Conservation (phyloP, 2,329 filamentous ascomycete species). For the Pezicula neosporulosa region DNA sequence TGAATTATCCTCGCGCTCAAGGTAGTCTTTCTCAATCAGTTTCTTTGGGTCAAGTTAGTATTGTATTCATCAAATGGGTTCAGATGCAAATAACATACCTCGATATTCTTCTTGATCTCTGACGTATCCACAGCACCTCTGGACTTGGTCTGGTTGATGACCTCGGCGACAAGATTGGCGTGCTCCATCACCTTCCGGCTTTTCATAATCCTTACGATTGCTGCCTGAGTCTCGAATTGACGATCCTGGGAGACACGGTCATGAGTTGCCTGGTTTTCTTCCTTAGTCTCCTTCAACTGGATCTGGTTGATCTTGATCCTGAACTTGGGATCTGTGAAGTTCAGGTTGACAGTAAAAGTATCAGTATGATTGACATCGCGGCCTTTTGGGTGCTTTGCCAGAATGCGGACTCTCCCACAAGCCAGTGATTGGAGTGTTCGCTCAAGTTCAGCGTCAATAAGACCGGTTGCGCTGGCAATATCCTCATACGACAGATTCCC, state of each 20-base stretch:
- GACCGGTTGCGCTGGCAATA: conserved; percentile 69
- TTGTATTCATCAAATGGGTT: background rate
- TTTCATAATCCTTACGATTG: conserved; percentile 97
- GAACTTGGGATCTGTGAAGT: conserved; percentile 77
- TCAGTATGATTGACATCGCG: conserved; percentile 76
- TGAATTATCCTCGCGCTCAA: conserved; percentile 70
- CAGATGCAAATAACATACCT: conserved; percentile 51
- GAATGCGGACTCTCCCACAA: conserved; percentile 81
- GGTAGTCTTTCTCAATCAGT: conserved; percentile 89
- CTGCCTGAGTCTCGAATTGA: conserved; percentile 94
- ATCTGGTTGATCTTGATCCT: conserved; percentile 99
- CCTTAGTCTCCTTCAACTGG: conserved; percentile 91
- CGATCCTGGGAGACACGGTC: conserved; percentile 84
- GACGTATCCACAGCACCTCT: conserved; percentile 80
- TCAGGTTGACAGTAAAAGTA: conserved; percentile 77
- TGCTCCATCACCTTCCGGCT: conserved; percentile 83
- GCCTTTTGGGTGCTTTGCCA: conserved; percentile 81
- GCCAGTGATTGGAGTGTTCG: conserved; percentile 94
- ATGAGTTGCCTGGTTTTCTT: conserved; percentile 93
- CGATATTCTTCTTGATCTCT: conserved; percentile 96
- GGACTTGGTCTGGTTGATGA: conserved; percentile 85
- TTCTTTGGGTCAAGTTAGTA: conserved; percentile 33
- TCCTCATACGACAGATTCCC: conserved; percentile 71
- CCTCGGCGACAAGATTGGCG: conserved; percentile 83
- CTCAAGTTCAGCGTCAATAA: conserved; percentile 75